Percentiles rank a stretch among this genome's conserved stretches.
These are phyloP conservation scores for Penicillium corylophilum DNA, from an alignment of 2,329 filamentous ascomycete species.

Conservation along the genomic window DNA sequence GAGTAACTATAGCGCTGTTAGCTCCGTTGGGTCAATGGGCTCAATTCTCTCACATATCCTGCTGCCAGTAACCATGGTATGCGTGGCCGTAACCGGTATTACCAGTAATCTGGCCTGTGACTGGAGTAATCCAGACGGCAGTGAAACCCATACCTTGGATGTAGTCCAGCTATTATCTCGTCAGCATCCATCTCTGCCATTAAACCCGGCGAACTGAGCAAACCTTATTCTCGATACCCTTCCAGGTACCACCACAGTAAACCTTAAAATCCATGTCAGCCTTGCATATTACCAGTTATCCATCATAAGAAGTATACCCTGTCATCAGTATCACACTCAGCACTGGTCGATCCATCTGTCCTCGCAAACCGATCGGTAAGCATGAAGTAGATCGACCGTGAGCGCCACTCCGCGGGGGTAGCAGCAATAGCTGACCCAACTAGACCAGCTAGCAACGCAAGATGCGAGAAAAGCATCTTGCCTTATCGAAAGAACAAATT, in stretches of 20 bases:
- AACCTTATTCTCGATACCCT: slow-evolving; percentile 43
- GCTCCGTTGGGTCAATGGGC: not conserved
- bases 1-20: slow-evolving; percentile 33
- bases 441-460: slow-evolving; percentile 21
- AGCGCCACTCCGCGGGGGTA: slow-evolving; percentile 39
- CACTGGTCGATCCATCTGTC: slow-evolving; percentile 38
- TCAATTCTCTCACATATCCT: slow-evolving; percentile 39
- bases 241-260: slow-evolving; percentile 50
- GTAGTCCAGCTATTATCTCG: slow-evolving; percentile 45
- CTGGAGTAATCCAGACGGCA: slow-evolving; percentile 51
- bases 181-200: not conserved
- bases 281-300: slow-evolving; percentile 12
- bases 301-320: slow-evolving; percentile 20
- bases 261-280: slow-evolving; percentile 37
- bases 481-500: not conserved
- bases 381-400: slow-evolving; percentile 47
- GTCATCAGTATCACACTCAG: slow-evolving; percentile 28
- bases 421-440: slow-evolving; percentile 28
- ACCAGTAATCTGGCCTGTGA: slow-evolving; percentile 40
- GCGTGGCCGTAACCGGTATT: slow-evolving; percentile 40
- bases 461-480: slow-evolving; percentile 21
- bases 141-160: slow-evolving; percentile 51
- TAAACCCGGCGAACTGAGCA: not conserved
- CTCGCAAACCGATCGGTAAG: slow-evolving; percentile 47
- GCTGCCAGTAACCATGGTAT: slow-evolving; percentile 54